Conservation (phyloP, 495 filamentous ascomycete genomes). For the Chaetomium cochliodes region DNA sequence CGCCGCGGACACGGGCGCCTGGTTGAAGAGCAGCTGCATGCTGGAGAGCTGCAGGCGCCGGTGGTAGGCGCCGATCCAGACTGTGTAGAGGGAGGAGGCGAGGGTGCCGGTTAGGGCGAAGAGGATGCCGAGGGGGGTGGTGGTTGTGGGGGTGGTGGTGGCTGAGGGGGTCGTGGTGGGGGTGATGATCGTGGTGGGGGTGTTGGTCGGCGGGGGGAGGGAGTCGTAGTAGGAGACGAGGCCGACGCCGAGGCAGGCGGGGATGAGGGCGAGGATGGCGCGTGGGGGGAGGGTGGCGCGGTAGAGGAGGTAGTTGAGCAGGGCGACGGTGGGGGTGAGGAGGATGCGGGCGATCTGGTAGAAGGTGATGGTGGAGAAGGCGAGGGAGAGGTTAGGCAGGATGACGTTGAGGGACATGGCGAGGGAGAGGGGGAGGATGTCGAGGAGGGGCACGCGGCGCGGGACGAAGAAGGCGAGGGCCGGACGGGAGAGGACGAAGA, state of each 20-base stretch:
- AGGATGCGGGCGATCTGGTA: conserved; percentile 73
- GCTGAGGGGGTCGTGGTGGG: background rate
- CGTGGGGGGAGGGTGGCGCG: conserved; percentile 54
- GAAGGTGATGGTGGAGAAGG: conserved; percentile 69
- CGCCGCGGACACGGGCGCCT: conserved; percentile 63
- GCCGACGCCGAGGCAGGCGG: conserved; percentile 66
- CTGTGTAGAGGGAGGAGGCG: conserved; percentile 66
- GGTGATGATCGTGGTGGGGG: conserved; percentile 33
- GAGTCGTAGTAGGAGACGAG: conserved; percentile 73
- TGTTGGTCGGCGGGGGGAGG: conserved; percentile 43
- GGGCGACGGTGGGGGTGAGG: conserved; percentile 65
- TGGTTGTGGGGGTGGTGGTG: conserved; percentile 23
- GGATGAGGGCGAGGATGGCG: conserved; percentile 57
- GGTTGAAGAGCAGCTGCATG: conserved; percentile 73
- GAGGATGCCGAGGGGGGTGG: conserved; percentile 56
- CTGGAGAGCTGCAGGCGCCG: conserved; percentile 63
- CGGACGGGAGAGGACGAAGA: conserved; percentile 65
- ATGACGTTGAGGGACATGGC: conserved; percentile 73
- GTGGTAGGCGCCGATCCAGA: conserved; percentile 67
- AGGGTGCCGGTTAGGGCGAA: conserved; percentile 64
- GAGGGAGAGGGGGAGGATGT: conserved; percentile 63
- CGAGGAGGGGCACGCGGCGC: conserved; percentile 51
- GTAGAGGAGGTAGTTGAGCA: conserved; percentile 67
- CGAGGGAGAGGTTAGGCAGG: conserved; percentile 70
- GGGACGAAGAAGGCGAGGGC: conserved; percentile 59